These are phyloP conservation scores for Rhizopogon vinicolor DNA, from an alignment of 768 basidiomycete species.

Conservation along the genomic window DNA sequence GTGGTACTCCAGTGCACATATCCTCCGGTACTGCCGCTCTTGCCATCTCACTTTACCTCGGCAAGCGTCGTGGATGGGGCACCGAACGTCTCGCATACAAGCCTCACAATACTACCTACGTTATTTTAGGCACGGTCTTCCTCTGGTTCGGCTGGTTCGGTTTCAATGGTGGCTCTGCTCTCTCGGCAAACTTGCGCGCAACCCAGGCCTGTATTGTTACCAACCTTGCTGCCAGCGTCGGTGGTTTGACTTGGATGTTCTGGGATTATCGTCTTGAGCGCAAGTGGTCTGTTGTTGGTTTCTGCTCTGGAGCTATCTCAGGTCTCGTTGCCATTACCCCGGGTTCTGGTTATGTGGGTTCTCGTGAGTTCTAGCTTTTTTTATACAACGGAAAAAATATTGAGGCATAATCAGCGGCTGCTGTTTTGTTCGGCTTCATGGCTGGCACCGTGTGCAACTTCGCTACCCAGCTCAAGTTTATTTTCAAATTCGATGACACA, in stretches of 20 bases:
- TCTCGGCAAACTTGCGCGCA: constrained; percentile 85
- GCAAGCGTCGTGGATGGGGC: constrained; percentile 87
- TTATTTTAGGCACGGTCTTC: constrained; percentile 88
- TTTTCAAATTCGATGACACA: constrained; percentile 71
- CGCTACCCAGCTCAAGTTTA: constrained; percentile 91
- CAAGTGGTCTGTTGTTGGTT: constrained; percentile 92
- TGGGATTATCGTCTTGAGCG: constrained; percentile 92
- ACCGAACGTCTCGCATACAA: constrained; percentile 89
- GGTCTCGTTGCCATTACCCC: constrained; percentile 90
- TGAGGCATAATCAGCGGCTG: constrained; percentile 47
- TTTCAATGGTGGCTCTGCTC: constrained; percentile 90
- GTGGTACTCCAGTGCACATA: constrained; percentile 96
- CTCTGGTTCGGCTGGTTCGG: constrained; percentile 98
- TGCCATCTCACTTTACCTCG: constrained; percentile 87
- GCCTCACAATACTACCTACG: constrained; percentile 91
- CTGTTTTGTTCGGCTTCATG: constrained; percentile 81
- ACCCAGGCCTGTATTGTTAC: constrained; percentile 89
- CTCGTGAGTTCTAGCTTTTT: constrained; percentile 44
- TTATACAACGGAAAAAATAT: neutral
- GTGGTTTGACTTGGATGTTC: constrained; percentile 89
- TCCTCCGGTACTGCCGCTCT: constrained; percentile 89
- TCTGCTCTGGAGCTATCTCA: constrained; percentile 91
- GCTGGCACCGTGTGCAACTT: constrained; percentile 88
- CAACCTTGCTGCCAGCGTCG: constrained; percentile 87
- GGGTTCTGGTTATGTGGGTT: constrained; percentile 76